Percentiles rank a stretch among this genome's conserved stretches.
Conservation (phyloP, 208 protist species). For the Balamuthia mandrillaris region DNA sequence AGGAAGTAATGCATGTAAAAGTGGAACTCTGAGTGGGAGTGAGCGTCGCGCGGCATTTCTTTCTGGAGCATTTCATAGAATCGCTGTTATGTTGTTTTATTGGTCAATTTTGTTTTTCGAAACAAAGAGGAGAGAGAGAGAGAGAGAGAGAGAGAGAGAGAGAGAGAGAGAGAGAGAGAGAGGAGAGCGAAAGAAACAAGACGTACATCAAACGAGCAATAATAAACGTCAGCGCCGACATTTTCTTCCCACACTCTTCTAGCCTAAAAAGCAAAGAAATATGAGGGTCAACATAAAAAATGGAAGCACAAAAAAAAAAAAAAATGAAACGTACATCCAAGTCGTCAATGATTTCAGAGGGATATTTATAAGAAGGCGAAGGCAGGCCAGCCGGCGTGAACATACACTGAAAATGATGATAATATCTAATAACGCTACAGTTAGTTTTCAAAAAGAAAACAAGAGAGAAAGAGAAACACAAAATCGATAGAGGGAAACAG, state of each 20-base stretch:
- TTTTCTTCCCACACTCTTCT: constrained; percentile 7
- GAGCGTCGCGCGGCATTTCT: too few species aligned
- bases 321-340: background rate
- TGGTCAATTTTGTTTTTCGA: constrained; percentile 3
- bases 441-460: too few species aligned
- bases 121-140: background rate
- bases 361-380: background rate
- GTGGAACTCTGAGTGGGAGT: background rate
- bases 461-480: background rate
- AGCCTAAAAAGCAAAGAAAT: background rate
- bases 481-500: background rate
- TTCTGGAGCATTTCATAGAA: too few species aligned
- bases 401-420: background rate
- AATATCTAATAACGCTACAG: background rate
- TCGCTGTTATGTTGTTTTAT: background rate
- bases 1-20: constrained; percentile 25
- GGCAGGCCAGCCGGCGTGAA: background rate
- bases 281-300: background rate
- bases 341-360: constrained; percentile 10
- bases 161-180: background rate
- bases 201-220: background rate
- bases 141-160: background rate
- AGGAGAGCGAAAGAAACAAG: background rate
- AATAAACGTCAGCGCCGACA: constrained; percentile 13
- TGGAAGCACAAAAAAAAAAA: background rate